A percentile compares a stretch with the other conserved stretches of the same genome.
phyloP scores from a whole-genome alignment of 805 yeast species.

The Nematodospora valgi region DNA sequence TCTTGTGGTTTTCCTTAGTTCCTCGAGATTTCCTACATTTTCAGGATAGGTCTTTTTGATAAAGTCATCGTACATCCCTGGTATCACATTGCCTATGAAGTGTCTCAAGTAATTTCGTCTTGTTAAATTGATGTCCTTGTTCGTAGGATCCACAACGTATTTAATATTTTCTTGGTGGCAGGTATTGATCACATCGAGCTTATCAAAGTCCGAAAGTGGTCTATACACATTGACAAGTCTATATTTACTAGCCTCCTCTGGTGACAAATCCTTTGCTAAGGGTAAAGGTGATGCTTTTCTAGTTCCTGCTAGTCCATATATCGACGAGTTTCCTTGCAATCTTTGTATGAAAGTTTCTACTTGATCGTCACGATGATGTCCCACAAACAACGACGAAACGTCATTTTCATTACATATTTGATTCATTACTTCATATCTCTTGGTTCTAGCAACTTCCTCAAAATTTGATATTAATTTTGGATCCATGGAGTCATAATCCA shows the following conservation, averaged over 20 bases:
- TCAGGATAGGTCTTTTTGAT: constrained; percentile 1
- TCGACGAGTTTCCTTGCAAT: constrained; percentile 35
- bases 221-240: constrained; percentile 33
- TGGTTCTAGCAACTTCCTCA: constrained; percentile 59
- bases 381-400: constrained; percentile 46
- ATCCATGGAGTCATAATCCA: constrained; percentile 17
- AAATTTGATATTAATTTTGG: constrained; percentile 36
- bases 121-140: constrained; percentile 51
- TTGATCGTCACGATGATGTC: constrained; percentile 72
- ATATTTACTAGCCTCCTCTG: constrained; percentile 6
- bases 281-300: constrained; percentile 25
- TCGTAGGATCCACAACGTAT: constrained; percentile 76
- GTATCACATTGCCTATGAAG: constrained; percentile 22
- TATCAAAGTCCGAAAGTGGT: constrained; percentile 51
- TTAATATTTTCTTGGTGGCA: constrained; percentile 37
- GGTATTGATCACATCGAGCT: constrained; percentile 42
- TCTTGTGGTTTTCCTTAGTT: too few species aligned
- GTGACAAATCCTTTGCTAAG: constrained; percentile 11
- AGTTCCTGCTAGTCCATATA: constrained; percentile 62
- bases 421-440: constrained; percentile 46
- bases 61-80: too few species aligned
- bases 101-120: constrained; percentile 54
- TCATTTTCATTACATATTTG: constrained; percentile 34
- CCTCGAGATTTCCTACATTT: too few species aligned
- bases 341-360: constrained; percentile 65